Base-by-base conservation (phyloP, 2,329 filamentous ascomycete genomes). In the Alternaria brassicae region DNA sequence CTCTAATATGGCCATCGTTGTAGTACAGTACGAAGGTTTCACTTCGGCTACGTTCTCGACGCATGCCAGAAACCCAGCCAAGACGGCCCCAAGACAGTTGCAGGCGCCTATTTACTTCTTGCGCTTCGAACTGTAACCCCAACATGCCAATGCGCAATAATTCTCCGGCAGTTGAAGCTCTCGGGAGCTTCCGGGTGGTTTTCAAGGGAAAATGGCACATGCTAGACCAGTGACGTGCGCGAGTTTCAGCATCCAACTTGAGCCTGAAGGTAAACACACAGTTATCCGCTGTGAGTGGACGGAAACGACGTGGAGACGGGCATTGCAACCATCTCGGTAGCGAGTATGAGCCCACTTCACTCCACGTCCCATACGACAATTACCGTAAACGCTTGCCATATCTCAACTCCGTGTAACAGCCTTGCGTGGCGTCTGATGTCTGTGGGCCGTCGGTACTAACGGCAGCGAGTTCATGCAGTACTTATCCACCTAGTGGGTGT, bases 191-290 rank as follows among this genome's bases (percentile, higher is more conserved):
- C 23, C 37, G 37, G 37, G 19, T 40, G 19, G 37, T 12, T 23
- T 6, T 8, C 6, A 49, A 52, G 17, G 48, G 54, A 37, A 60
- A 53, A 53, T 58, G 9, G 41, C n/a, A 37, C 48, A 37, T 36
- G 32, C 21, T 27, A 19, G 48, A 60, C 62, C 58, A 69, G 88
- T 83, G 62, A 82, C 81, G 40, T 94, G 82, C 71, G 83, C 85
- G 67, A 84, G 79, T 80, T 88, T 91, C 92, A 91, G 94, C 25
- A 81, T 80, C 54, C 81, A 78, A 76, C 86, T 85, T 65, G 54
- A 63, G 61, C 75, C 86, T 85, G 63, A 54, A 63, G 59, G 56
- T 61, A 62, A 51, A 60, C 52, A 56, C 42, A 55, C 37, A 52
- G 45, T 56, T 37, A 32, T 15, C 28, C 10, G 40, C 48, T 44